Percentiles rank a stretch among this genome's conserved stretches.
phyloP scores from a whole-genome alignment of 768 basidiomycete species.

The Hygrophoropsis aurantiaca region DNA sequence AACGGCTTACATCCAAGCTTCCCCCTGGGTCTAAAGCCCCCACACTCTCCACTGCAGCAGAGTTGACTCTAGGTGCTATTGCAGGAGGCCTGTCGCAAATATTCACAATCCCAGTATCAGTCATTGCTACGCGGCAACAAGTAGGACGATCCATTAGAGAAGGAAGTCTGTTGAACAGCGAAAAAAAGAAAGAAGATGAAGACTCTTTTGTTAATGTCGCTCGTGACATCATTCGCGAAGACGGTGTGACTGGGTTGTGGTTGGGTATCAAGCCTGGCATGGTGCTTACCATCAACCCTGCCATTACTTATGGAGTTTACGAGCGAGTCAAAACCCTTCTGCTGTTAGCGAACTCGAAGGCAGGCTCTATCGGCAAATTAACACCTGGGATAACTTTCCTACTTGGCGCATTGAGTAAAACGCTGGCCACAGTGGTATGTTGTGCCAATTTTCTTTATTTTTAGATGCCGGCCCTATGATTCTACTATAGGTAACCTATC shows the following conservation, averaged over 20 bases:
- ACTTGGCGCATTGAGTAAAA: constrained; percentile 92
- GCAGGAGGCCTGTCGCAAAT: constrained; percentile 96
- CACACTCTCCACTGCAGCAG: constrained; percentile 70
- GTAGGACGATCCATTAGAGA: constrained; percentile 50
- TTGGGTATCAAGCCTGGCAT: constrained; percentile 88
- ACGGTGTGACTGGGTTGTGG: constrained; percentile 89
- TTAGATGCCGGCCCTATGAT: constrained; percentile 1
- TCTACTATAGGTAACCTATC: constrained; percentile 76
- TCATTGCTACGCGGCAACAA: constrained; percentile 97
- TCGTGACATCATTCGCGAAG: constrained; percentile 84
- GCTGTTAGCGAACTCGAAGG: constrained; percentile 51
- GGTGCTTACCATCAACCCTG: constrained; percentile 96
- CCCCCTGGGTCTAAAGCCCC: constrained; percentile 61
- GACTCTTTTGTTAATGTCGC: constrained; percentile 82
- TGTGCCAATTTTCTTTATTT: not conserved
- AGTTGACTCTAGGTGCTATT: constrained; percentile 84
- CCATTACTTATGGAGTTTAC: constrained; percentile 95
- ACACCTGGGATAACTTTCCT: constrained; percentile 77
- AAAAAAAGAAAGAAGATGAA: constrained; percentile 31
- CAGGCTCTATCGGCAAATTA: constrained; percentile 55
- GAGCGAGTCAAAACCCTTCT: constrained; percentile 84
- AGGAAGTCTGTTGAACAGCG: not conserved
- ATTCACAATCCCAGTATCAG: constrained; percentile 96
- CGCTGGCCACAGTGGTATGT: constrained; percentile 90
- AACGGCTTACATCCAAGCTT: constrained; percentile 58